Evolutionary conservation across 2,329 filamentous ascomycete genomes (phyloP).

Genomic region (Bipolaris victoriae): DNA sequence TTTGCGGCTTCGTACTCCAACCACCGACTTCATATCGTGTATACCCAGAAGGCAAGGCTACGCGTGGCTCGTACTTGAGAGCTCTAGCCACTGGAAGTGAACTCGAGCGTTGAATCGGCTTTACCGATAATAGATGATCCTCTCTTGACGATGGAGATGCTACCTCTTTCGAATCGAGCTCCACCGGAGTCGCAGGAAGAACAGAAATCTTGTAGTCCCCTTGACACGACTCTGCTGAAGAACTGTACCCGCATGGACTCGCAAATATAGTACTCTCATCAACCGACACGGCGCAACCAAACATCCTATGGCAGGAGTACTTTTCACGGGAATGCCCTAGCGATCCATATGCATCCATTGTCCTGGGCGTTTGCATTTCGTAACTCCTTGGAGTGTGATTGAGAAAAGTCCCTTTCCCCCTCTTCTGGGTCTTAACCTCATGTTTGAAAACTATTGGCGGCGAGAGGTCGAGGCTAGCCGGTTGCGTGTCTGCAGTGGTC

Average conservation of each 20-base stretch:
- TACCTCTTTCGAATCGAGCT: conserved; percentile 28
- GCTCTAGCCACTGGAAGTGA: conserved; percentile 25
- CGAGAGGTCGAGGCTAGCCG: conserved; percentile 14
- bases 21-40: conserved; percentile 18
- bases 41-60: conserved; percentile 8
- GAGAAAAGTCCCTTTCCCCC: conserved; percentile 39
- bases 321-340: conserved; percentile 27
- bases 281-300: conserved; percentile 17
- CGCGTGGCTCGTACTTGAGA: conserved; percentile 19
- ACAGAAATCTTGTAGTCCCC: conserved; percentile 15
- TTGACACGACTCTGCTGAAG: conserved; percentile 17
- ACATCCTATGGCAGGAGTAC: conserved; percentile 28
- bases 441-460: conserved; percentile 28
- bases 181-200: conserved; percentile 20
- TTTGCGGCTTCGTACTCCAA: conserved; percentile 15
- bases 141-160: conserved; percentile 15
- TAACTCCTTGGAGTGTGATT: conserved; percentile 44
- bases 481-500: conserved; percentile 20
- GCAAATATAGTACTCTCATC: conserved; percentile 5
- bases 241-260: conserved; percentile 14
- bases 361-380: conserved; percentile 30
- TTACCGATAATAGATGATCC: conserved; percentile 16
- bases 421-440: conserved; percentile 31
- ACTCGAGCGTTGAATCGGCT: conserved; percentile 20
- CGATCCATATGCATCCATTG: conserved; percentile 24